Evolutionary conservation across 805 yeast genomes (phyloP), one percentile per base, ranked within the genome.

Genomic region (Saccharomycopsis sp.): DNA sequence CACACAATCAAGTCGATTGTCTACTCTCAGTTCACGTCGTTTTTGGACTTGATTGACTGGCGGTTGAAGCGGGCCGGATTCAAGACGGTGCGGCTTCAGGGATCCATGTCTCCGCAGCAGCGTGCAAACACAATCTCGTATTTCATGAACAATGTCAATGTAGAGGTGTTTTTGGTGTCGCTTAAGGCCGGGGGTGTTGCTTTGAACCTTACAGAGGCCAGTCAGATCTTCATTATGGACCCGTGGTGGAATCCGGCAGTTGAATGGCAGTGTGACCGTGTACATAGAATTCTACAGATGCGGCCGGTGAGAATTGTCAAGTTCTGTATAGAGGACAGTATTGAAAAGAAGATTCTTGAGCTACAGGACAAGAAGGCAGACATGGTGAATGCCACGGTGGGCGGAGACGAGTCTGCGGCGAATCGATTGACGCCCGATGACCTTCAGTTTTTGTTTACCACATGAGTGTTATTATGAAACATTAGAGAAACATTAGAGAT

Each of bases 211-310:
- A 92, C 97, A 67, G 99, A 95, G 67, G 98, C 99, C 0, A 91
- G 95, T 1, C 98, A 92, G 67, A 98, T 94, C 52, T 94, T 94
- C 64, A 78, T 94, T 51, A 77, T 94, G 76, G 99, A 94, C 66
- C 98, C 98, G 40, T 94, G 99, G 99, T 94, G 99, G 98, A 95
- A 94, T 69, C 98, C 98, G 1, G 87, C 96, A 64, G 94, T 92
- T 5, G 99, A 94, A 70, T 94, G 97, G 91, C 99, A 94, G 70
- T 86, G 95, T 54, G 99, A 94, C 71, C 83, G 99, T 73, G 97
- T 94, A 21, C 98, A 94, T 72, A 83, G 99, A 73, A 94, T 94
- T 62, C 97, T 98, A 3, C 99, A 94, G 70, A 88, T 81, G 65
- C 74, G 99, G 63, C 99, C 99, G 0, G 97, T 94, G 8, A 81